Evolutionary conservation across 306 rosid species (phyloP).

Genomic region (Sphenostylis stenocarpa): DNA sequence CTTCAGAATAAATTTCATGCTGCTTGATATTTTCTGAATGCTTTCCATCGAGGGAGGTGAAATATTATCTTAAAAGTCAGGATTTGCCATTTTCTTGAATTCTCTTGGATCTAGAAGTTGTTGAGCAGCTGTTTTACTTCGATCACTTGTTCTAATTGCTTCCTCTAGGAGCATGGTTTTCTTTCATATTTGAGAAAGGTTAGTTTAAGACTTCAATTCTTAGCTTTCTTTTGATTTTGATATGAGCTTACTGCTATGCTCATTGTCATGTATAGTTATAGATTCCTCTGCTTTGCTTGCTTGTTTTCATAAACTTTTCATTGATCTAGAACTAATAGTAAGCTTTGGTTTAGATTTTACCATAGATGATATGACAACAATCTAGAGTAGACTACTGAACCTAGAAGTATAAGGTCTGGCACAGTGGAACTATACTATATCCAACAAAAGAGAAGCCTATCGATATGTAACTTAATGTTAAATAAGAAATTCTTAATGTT

Average conservation of each 20-base stretch:
- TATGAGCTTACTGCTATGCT: neutral
- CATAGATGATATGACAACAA: neutral
- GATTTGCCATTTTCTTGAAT: slow-evolving; percentile 43
- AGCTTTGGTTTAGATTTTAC: neutral
- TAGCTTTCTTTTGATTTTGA: slow-evolving; percentile 2
- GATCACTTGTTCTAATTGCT: slow-evolving; percentile 41
- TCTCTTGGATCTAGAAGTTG: slow-evolving; percentile 49
- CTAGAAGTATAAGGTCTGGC: neutral
- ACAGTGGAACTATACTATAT: neutral
- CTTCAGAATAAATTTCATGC: slow-evolving; percentile 62
- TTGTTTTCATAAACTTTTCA: neutral
- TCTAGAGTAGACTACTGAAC: slow-evolving; percentile 2
- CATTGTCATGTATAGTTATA: neutral
- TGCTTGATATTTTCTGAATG: slow-evolving; percentile 21
- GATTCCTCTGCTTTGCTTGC: neutral
- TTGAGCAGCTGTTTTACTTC: slow-evolving; percentile 43
- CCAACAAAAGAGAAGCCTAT: neutral
- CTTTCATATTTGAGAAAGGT: slow-evolving; percentile 45
- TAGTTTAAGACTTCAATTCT: slow-evolving; percentile 28
- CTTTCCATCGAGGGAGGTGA: slow-evolving; percentile 36
- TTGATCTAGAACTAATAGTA: neutral
- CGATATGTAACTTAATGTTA: neutral
- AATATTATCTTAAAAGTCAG: slow-evolving; percentile 24
- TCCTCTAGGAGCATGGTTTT: slow-evolving; percentile 44
- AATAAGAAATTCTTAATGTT: neutral